Conservation (phyloP, 768 basidiomycete genomes). For the Termitomyces titanicus region DNA sequence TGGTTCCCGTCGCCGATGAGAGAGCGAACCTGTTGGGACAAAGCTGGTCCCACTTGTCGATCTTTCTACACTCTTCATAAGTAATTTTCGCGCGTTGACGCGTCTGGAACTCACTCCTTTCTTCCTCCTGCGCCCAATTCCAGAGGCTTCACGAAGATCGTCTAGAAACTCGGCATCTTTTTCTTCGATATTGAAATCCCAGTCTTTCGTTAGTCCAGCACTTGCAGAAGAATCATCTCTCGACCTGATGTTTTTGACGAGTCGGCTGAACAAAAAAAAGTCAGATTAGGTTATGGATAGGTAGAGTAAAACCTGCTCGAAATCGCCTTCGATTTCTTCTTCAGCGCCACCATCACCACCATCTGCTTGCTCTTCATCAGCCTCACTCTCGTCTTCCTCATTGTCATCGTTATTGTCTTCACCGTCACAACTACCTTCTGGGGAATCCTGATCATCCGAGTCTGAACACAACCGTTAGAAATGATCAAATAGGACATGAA, state of each 20-base stretch:
- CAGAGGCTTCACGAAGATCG: constrained; percentile 70
- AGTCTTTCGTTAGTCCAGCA: constrained; percentile 55
- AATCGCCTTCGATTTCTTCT: constrained; percentile 55
- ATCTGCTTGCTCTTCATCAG: constrained; percentile 14
- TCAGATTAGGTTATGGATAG: too few relatives aligned
- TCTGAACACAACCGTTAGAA: not conserved
- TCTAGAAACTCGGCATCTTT: constrained; percentile 68
- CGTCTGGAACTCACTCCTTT: constrained; percentile 34
- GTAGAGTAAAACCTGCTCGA: constrained; percentile 36
- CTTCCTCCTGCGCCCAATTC: constrained; percentile 54
- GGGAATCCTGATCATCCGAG: constrained; percentile 5
- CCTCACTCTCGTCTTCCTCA: constrained; percentile 7
- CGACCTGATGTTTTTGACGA: constrained; percentile 62
- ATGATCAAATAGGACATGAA: not conserved
- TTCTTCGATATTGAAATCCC: constrained; percentile 72
- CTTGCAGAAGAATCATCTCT: constrained; percentile 39
- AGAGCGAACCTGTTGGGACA: constrained; percentile 68
- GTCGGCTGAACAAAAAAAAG: constrained; percentile 41
- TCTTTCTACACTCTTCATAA: constrained; percentile 32
- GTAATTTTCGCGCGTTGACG: not conserved
- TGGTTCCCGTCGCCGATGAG: constrained; percentile 86
- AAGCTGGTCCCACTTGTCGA: constrained; percentile 42
- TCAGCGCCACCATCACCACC: constrained; percentile 30
- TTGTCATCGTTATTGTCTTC: constrained; percentile 7
- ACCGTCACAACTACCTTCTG: constrained; percentile 9